These are phyloP conservation scores for Leccinum longicurvipes DNA, from an alignment of 768 basidiomycete genomes.

Conservation along the genomic window DNA sequence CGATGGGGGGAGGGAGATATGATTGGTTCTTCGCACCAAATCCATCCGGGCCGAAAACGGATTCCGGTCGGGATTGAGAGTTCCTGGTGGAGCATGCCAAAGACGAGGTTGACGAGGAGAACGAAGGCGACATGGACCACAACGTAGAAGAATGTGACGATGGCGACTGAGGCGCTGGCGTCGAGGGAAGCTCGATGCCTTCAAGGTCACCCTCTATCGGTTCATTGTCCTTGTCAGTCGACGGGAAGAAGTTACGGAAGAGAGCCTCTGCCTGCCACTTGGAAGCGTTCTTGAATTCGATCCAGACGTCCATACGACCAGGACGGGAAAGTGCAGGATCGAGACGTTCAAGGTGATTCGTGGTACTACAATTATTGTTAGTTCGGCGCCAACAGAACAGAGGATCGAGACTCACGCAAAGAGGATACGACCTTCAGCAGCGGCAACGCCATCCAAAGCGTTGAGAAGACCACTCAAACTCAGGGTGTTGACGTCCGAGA, in stretches of 20 bases:
- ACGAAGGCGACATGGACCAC: slow-evolving; percentile 43
- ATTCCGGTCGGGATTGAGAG: slow-evolving; percentile 24
- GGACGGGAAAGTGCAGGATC: slow-evolving; percentile 91
- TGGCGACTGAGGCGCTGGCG: slow-evolving; percentile 42
- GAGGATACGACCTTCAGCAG: slow-evolving; percentile 81
- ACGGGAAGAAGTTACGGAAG: slow-evolving; percentile 91
- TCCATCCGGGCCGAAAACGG: slow-evolving; percentile 11
- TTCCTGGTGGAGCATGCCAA: slow-evolving; percentile 32
- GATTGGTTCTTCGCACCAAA: slow-evolving; percentile 58
- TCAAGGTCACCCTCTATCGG: slow-evolving; percentile 42
- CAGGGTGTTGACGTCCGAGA: slow-evolving; percentile 78
- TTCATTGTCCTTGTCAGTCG: slow-evolving; percentile 50
- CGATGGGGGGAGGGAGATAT: slow-evolving; percentile 62
- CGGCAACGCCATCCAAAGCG: slow-evolving; percentile 82
- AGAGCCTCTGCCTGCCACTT: slow-evolving; percentile 83
- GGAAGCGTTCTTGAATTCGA: slow-evolving; percentile 85
- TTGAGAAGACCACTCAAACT: slow-evolving; percentile 80
- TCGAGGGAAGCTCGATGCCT: slow-evolving; percentile 40
- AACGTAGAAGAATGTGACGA: slow-evolving; percentile 44
- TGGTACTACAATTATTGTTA: slow-evolving; percentile 50
- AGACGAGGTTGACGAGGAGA: slow-evolving; percentile 42
- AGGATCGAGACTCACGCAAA: slow-evolving; percentile 66
- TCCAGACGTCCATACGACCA: slow-evolving; percentile 90
- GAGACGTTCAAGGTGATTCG: slow-evolving; percentile 87
- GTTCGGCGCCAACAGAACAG: neutral